Base-by-base conservation (phyloP, 2,329 filamentous ascomycete genomes). In the Lachnellula cervina region DNA sequence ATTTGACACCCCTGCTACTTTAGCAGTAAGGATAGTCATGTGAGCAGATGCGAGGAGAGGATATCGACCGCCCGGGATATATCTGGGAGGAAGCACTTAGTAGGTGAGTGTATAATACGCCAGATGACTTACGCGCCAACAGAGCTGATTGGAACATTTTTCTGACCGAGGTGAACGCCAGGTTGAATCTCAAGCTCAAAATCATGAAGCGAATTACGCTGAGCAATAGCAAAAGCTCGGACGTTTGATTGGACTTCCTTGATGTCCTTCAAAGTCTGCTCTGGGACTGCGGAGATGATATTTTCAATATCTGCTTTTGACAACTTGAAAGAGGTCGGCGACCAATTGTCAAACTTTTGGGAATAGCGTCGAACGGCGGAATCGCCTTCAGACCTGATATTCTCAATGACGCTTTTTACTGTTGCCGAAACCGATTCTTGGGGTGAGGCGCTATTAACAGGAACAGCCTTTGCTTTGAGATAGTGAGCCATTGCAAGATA, bases 11-110 rank as follows among this genome's bases (percentile, higher is more conserved):
- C 79, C 79, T 5, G 79, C 78, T 4, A 76, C 75, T 61, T 81
- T 81, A 21, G 78, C 78, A 0, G 78, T 81, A 4, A 80, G 64
- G 47, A 81, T 79, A 2, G 78, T 80, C 79, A 80, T 81, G 63
- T 81, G 79, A 2, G 77, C 76, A 7, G 74, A 77, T 1, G 78
- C 79, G 2, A 81, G 74, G 2, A 81, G 70, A 0, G 78, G 76
- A 57, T 81, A 81, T 6, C 78, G 72, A 3, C 78, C 77, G 5
- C 77, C 78, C 1, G 77, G 77, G 42, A 80, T 78, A 58, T 77
- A 78, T 0, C 70, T 71, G 44, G 17, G 16, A 50, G 4, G 13
- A 4, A 23, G 9, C 25, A 19, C n/a, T 42, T 25, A 45, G 19
- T 8, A 40, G 32, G 55, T 64, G 17, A 56, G 42, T 17, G 7